These are phyloP conservation scores for Mycena vitilis DNA, from an alignment of 768 basidiomycete genomes.

Conservation along the genomic window DNA sequence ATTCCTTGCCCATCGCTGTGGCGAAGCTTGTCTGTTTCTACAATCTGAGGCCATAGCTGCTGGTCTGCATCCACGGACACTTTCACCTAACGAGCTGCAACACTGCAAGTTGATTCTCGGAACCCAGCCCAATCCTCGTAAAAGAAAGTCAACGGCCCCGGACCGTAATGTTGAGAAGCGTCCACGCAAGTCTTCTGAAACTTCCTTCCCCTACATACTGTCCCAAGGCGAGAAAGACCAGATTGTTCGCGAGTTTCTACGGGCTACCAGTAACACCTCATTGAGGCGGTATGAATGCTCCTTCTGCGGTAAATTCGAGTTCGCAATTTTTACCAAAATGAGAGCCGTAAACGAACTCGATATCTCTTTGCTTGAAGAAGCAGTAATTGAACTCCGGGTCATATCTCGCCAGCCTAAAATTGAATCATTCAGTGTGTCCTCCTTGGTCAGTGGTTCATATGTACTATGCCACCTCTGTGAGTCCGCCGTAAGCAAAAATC, in stretches of 20 bases:
- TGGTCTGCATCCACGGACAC: too few relatives aligned
- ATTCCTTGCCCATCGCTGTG: too few relatives aligned
- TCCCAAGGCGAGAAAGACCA: conserved; percentile 20
- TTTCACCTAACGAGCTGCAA: not conserved
- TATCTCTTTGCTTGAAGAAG: conserved; percentile 23
- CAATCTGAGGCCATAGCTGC: too few relatives aligned
- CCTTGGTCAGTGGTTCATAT: conserved; percentile 3
- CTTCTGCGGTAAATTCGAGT: conserved; percentile 19
- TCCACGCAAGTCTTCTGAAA: not conserved
- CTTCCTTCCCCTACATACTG: conserved; percentile 1
- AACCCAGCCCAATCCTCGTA: not conserved
- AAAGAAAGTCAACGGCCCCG: not conserved
- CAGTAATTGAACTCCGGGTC: conserved; percentile 11
- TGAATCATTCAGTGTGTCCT: conserved; percentile 1
- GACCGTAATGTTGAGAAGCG: not conserved
- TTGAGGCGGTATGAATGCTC: conserved; percentile 17
- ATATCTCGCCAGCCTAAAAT: conserved; percentile 19
- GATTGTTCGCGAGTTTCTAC: conserved; percentile 21
- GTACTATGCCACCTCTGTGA: conserved; percentile 20
- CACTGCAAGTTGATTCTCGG: too few relatives aligned
- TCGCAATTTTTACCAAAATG: not conserved
- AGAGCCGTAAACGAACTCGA: conserved; percentile 11
- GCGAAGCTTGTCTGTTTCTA: too few relatives aligned
- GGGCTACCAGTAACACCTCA: conserved; percentile 5
- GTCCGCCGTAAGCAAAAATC: conserved; percentile 3